These are phyloP conservation scores for Luzula sylvatica DNA, from an alignment of 176 grass and related monocot species.

Conservation along the genomic window DNA sequence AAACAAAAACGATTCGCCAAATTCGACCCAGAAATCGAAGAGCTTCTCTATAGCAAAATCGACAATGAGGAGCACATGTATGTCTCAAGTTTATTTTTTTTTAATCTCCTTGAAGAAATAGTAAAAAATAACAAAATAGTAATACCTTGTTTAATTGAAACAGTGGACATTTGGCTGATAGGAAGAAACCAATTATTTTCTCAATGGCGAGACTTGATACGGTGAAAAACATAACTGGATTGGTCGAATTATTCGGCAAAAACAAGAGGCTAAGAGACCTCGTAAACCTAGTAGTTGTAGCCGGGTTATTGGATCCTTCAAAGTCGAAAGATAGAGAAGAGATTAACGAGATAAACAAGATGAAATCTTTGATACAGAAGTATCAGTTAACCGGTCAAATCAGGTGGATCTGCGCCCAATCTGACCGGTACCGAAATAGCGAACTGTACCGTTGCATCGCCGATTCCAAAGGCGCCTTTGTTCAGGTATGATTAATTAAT, in stretches of 20 bases:
- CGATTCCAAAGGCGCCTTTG: constrained; percentile 81
- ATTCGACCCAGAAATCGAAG: constrained; percentile 70
- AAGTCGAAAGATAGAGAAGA: constrained; percentile 94
- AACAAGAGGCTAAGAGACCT: constrained; percentile 76
- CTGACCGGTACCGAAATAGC: constrained; percentile 65
- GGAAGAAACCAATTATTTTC: constrained; percentile 80
- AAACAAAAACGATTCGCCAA: constrained; percentile 66
- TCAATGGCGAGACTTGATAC: constrained; percentile 93
- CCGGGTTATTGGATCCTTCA: constrained; percentile 58
- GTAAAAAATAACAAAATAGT: neutral
- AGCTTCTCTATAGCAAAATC: constrained; percentile 67
- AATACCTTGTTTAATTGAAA: neutral
- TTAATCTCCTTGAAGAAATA: neutral
- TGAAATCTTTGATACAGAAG: constrained; percentile 72
- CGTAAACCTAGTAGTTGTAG: constrained; percentile 69
- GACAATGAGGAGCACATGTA: constrained; percentile 77
- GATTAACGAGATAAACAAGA: constrained; percentile 93
- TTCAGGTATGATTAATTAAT: constrained; percentile 45
- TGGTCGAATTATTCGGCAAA: constrained; percentile 90
- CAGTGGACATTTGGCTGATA: constrained; percentile 73
- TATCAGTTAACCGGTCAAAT: constrained; percentile 80
- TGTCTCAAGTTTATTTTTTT: neutral
- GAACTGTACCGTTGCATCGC: constrained; percentile 91
- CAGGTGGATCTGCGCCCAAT: constrained; percentile 81
- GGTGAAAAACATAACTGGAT: constrained; percentile 87